Evolutionary conservation across 1,139 yeast genomes (phyloP).

Genomic region (Candida sojae): DNA sequence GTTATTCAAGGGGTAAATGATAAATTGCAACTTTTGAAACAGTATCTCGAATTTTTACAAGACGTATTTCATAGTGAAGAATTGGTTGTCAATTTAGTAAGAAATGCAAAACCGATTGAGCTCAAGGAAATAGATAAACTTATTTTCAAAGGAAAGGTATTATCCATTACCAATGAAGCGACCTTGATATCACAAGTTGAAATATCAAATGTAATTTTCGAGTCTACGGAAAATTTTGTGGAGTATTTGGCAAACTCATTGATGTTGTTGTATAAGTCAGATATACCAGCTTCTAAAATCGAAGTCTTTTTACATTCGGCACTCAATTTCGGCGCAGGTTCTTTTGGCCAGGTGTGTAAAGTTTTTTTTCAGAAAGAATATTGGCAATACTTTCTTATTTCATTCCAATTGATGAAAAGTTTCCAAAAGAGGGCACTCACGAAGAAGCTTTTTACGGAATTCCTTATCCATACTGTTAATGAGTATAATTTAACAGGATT

Average conservation of each 20-base stretch:
- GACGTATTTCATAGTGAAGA: conserved; percentile 20
- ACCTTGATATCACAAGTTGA: conserved; percentile 12
- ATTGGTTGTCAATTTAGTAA: conserved; percentile 18
- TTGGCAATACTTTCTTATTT: conserved; percentile 21
- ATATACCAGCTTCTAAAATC: conserved; percentile 9
- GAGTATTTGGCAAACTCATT: conserved; percentile 22
- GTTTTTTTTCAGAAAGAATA: conserved; percentile 20
- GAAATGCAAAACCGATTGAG: conserved; percentile 14
- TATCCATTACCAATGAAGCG: conserved; percentile 27
- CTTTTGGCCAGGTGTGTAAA: conserved; percentile 23
- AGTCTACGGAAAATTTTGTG: conserved; percentile 23
- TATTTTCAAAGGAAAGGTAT: conserved; percentile 35
- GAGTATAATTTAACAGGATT: conserved; percentile 9
- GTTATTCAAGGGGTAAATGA: conserved; percentile 1
- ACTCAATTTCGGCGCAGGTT: conserved; percentile 21
- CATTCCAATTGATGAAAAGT: conserved; percentile 24
- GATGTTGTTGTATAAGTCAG: conserved; percentile 4
- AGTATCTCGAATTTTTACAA: conserved; percentile 15
- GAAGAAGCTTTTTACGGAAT: conserved; percentile 9
- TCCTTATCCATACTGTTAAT: conserved; percentile 4
- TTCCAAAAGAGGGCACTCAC: conserved; percentile 26
- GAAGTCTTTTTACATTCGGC: conserved; percentile 27
- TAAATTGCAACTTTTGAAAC: conserved; percentile 2
- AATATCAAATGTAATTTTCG: conserved; percentile 16
- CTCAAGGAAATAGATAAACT: conserved; percentile 38